These are phyloP conservation scores for Capsicum pubescens DNA, from an alignment of 257 asterid species.

Conservation along the genomic window DNA sequence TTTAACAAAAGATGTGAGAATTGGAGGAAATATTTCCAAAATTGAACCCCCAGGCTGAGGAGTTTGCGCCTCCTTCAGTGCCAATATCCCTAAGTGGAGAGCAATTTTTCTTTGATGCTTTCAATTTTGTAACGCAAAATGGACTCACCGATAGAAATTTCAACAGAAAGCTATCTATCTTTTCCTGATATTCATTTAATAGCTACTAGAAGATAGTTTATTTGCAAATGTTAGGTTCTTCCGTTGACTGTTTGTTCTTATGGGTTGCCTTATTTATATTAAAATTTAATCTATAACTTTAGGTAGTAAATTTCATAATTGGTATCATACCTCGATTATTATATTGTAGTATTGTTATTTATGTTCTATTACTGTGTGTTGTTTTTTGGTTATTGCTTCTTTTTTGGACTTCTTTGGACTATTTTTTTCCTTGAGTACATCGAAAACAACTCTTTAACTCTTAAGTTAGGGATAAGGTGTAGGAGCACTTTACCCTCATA, in stretches of 20 bases:
- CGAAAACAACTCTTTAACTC: too few species aligned
- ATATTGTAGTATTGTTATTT: too few species aligned
- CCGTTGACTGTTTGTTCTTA: neutral
- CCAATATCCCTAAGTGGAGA: slow-evolving; percentile 38
- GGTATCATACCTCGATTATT: neutral
- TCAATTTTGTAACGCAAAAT: slow-evolving; percentile 52
- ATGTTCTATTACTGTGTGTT: too few species aligned
- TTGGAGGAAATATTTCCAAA: slow-evolving; percentile 62
- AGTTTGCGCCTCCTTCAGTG: slow-evolving; percentile 60
- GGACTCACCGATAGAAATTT: slow-evolving; percentile 59
- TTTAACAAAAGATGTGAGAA: slow-evolving; percentile 56
- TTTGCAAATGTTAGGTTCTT: neutral
- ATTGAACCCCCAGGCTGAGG: slow-evolving; percentile 34
- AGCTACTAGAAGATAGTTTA: too few species aligned
- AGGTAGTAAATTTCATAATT: neutral
- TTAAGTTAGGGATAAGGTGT: slow-evolving; percentile 37
- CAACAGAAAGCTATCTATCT: slow-evolving; percentile 57
- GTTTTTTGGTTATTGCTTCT: too few species aligned
- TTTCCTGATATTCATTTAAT: too few species aligned
- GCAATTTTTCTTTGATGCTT: slow-evolving; percentile 62
- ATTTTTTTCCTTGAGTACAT: too few species aligned
- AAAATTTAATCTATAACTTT: too few species aligned
- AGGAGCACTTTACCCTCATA: too few species aligned
- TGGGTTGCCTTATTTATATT: neutral
- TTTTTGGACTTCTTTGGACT: too few species aligned